phyloP scores from a whole-genome alignment of 768 basidiomycete species.

The Podaxis carcinomalis region DNA sequence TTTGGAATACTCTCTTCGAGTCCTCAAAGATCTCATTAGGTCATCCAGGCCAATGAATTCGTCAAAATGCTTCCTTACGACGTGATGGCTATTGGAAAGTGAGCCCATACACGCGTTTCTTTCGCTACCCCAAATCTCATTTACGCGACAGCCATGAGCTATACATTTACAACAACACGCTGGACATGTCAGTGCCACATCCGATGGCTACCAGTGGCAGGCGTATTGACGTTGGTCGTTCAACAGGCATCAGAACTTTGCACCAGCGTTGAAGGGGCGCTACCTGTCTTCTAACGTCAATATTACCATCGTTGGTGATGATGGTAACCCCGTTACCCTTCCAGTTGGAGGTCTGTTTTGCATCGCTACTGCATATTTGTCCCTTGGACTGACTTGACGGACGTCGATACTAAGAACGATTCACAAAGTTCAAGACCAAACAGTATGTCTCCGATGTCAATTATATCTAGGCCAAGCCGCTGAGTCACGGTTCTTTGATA shows the following conservation, averaged over 20 bases:
- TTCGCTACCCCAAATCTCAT: background rate
- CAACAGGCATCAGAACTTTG: conserved; percentile 59
- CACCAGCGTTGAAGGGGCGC: conserved; percentile 58
- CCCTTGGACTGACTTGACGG: too few species aligned
- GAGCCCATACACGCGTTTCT: conserved; percentile 19
- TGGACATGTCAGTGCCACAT: conserved; percentile 50
- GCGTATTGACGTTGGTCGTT: conserved; percentile 1
- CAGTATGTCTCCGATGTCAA: conserved; percentile 35
- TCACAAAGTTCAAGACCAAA: conserved; percentile 66
- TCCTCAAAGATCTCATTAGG: background rate
- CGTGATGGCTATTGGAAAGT: conserved; percentile 82
- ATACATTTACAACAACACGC: conserved; percentile 63
- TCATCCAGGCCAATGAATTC: conserved; percentile 64
- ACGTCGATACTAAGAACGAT: conserved; percentile 38
- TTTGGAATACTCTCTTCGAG: background rate
- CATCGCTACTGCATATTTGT: too few species aligned
- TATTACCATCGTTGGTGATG: conserved; percentile 58
- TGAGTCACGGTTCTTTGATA: background rate
- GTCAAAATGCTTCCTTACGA: conserved; percentile 75
- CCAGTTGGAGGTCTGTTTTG: conserved; percentile 33
- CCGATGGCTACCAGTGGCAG: background rate
- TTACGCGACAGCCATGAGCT: conserved; percentile 62
- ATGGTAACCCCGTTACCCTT: conserved; percentile 30
- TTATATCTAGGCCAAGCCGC: background rate
- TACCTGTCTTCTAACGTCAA: conserved; percentile 87